Percentiles rank a stretch among this genome's conserved stretches.
Conservation (phyloP, 116 monocot species). For the Cymodocea nodosa region DNA sequence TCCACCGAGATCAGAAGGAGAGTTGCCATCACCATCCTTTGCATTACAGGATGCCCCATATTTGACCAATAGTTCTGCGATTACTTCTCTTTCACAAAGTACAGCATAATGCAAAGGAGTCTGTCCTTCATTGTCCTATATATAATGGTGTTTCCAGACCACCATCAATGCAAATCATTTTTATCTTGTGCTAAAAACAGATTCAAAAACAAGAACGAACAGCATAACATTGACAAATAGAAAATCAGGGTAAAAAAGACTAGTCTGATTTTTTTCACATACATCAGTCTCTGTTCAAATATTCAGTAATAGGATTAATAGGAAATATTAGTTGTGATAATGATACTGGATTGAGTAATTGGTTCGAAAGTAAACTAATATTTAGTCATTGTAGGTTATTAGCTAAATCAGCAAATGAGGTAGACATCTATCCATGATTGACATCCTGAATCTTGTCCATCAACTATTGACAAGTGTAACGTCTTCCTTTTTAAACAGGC, state of each 20-base stretch:
- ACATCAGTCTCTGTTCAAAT: too few species aligned
- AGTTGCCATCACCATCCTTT: constrained; percentile 67
- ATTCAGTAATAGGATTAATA: too few species aligned
- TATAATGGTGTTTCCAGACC: background rate
- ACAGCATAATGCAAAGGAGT: constrained; percentile 90
- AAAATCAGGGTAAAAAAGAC: too few species aligned
- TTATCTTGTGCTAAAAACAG: too few species aligned
- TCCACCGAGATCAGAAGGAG: constrained; percentile 42
- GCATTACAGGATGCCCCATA: constrained; percentile 33
- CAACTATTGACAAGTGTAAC: too few species aligned
- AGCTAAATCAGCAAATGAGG: background rate
- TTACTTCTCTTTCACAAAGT: constrained; percentile 58
- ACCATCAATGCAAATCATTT: too few species aligned
- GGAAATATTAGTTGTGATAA: background rate
- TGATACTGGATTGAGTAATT: background rate
- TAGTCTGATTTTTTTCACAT: too few species aligned
- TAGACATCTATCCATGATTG: background rate
- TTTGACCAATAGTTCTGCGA: constrained; percentile 62
- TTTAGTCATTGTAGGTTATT: too few species aligned
- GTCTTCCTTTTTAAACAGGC: too few species aligned
- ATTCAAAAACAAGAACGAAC: too few species aligned
- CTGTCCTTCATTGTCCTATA: constrained; percentile 83
- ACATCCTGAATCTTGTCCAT: background rate
- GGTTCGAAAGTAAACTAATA: too few species aligned
- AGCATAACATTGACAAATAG: too few species aligned